Evolutionary conservation across 2,329 filamentous ascomycete species (phyloP).

Genomic region (Aspergillus neoniger): DNA sequence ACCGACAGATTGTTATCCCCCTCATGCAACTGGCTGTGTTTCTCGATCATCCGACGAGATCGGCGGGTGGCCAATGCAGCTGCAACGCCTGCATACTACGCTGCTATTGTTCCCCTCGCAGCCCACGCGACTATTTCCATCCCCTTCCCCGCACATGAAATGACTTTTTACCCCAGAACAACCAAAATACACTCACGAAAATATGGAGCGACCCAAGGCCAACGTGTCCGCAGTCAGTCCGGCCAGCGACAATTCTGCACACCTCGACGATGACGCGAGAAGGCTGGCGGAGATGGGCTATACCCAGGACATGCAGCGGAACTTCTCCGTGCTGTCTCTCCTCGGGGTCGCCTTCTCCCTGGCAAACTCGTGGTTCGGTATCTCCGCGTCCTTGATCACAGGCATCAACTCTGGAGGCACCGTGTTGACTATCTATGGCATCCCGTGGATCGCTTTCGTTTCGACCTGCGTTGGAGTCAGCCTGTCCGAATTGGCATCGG

Average conservation of each 20-base stretch:
- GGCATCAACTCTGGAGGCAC: slow-evolving; percentile 55
- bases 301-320: slow-evolving; percentile 46
- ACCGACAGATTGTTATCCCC: background rate
- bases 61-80: background rate
- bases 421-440: slow-evolving; percentile 52
- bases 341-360: slow-evolving; percentile 54
- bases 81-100: background rate
- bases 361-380: slow-evolving; percentile 55
- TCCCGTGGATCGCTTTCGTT: slow-evolving; percentile 49
- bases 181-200: background rate
- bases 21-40: background rate
- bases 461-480: slow-evolving; percentile 50
- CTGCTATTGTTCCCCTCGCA: background rate
- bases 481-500: slow-evolving; percentile 51
- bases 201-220: background rate
- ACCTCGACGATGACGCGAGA: slow-evolving; percentile 38
- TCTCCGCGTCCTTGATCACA: slow-evolving; percentile 51
- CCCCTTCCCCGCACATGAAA: background rate
- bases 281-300: slow-evolving; percentile 53
- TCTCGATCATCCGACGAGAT: background rate
- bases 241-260: background rate
- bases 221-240: background rate
- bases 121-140: background rate
- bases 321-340: slow-evolving; percentile 52
- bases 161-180: background rate